Conservation (phyloP, 139 green algal genomes). For the Picochlorum sp. region DNA sequence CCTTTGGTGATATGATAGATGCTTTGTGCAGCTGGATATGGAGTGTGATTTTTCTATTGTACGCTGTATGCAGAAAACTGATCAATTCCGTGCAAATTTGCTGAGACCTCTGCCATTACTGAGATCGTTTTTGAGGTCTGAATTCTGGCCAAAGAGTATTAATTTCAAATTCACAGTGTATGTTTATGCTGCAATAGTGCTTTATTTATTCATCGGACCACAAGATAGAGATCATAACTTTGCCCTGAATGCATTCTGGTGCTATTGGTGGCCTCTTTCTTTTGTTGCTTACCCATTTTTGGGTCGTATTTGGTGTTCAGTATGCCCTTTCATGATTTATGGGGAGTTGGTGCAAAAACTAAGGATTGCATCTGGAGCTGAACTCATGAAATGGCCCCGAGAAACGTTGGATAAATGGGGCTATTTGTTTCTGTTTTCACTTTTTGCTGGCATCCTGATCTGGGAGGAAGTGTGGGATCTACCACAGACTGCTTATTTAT, state of each 20-base stretch:
- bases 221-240: conserved; percentile 64
- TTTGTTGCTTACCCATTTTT: conserved; percentile 70
- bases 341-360: conserved; percentile 4
- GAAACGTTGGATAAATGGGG: conserved; percentile 20
- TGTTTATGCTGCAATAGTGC: conserved; percentile 36
- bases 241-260: conserved; percentile 66
- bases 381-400: conserved; percentile 60
- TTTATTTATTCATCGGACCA: conserved; percentile 45
- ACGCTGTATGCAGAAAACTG: too few species aligned
- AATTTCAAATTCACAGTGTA: conserved; percentile 44
- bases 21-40: too few species aligned
- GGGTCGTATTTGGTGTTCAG: conserved; percentile 60
- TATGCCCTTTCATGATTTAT: conserved; percentile 80
- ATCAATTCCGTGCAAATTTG: conserved; percentile 39
- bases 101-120: conserved; percentile 30
- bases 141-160: conserved; percentile 51
- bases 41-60: too few species aligned
- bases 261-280: conserved; percentile 64
- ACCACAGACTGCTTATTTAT: conserved; percentile 52
- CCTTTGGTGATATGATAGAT: too few species aligned
- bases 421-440: background rate
- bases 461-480: conserved; percentile 79
- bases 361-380: conserved; percentile 14
- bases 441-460: conserved; percentile 53
- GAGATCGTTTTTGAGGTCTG: conserved; percentile 31